phyloP scores from a whole-genome alignment of 208 protist species.

The Blastocrithidia nonstop region DNA sequence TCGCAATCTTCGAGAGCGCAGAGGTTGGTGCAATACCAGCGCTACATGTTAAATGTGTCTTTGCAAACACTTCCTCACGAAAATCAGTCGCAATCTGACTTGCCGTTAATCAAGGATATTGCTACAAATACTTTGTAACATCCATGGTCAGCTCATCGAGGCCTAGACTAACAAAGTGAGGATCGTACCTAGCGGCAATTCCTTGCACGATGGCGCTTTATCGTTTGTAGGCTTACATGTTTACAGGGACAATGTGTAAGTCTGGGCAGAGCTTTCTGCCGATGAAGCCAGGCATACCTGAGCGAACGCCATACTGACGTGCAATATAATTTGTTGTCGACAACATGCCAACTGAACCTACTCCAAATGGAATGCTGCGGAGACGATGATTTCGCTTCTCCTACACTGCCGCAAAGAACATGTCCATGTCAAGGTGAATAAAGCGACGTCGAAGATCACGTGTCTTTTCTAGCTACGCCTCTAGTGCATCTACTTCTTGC shows the following conservation, averaged over 20 bases:
- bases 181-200: constrained; percentile 77
- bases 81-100: constrained; percentile 52
- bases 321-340: constrained; percentile 93
- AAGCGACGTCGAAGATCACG: constrained; percentile 51
- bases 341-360: constrained; percentile 88
- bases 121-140: constrained; percentile 46
- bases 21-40: constrained; percentile 77
- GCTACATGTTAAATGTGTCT: constrained; percentile 71
- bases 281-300: constrained; percentile 94
- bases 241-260: constrained; percentile 69
- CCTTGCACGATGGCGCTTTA: constrained; percentile 48
- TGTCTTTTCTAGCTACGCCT: constrained; percentile 41
- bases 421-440: constrained; percentile 88
- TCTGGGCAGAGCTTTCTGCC: constrained; percentile 77
- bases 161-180: constrained; percentile 59
- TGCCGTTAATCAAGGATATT: constrained; percentile 26
- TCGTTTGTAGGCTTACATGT: constrained; percentile 67
- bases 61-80: constrained; percentile 59
- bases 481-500: constrained; percentile 26
- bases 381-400: constrained; percentile 86
- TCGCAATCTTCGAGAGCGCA: constrained; percentile 81
- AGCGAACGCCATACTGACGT: constrained; percentile 89
- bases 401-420: constrained; percentile 87
- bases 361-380: constrained; percentile 83
- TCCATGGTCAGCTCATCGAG: constrained; percentile 84